Percentiles rank a stretch among this genome's conserved stretches.
phyloP scores from a whole-genome alignment of 2,329 filamentous ascomycete species.

The Paraphoma sp. region DNA sequence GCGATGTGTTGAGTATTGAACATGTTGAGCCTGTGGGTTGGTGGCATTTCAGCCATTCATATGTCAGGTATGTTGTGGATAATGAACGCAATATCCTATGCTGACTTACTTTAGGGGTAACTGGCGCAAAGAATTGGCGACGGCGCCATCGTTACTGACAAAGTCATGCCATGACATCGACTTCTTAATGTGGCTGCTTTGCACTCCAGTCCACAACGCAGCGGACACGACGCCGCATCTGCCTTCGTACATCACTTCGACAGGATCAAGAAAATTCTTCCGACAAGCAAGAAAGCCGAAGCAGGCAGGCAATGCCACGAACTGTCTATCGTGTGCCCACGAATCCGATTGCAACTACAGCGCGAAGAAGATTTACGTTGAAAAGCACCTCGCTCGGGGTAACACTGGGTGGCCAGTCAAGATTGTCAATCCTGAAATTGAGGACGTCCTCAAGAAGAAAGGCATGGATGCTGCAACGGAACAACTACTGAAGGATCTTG shows the following conservation, averaged over 20 bases:
- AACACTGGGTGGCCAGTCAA: slow-evolving; percentile 82
- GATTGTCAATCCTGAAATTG: slow-evolving; percentile 91
- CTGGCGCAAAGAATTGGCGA: slow-evolving; percentile 81
- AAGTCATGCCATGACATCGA: slow-evolving; percentile 98
- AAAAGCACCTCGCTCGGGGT: slow-evolving; percentile 69
- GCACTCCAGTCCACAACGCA: slow-evolving; percentile 65
- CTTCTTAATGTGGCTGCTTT: slow-evolving; percentile 88
- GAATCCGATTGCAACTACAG: slow-evolving; percentile 83
- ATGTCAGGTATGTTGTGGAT: slow-evolving; percentile 63
- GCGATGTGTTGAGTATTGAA: slow-evolving; percentile 83
- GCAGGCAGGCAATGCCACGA: slow-evolving; percentile 77
- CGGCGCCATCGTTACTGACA: slow-evolving; percentile 83
- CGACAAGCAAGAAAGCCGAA: slow-evolving; percentile 75
- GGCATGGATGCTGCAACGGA: slow-evolving; percentile 59
- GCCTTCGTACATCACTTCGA: slow-evolving; percentile 76
- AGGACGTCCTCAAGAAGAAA: slow-evolving; percentile 66
- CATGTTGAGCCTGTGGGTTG: slow-evolving; percentile 95
- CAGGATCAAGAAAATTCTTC: slow-evolving; percentile 80
- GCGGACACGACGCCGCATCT: slow-evolving; percentile 66
- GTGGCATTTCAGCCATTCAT: slow-evolving; percentile 78
- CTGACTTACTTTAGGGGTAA: slow-evolving; percentile 69
- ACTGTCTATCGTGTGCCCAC: slow-evolving; percentile 81
- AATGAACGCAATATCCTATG: neutral
- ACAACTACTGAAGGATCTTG: slow-evolving; percentile 56
- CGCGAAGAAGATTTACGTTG: slow-evolving; percentile 81